A percentile compares a stretch with the other conserved stretches of the same genome.
These are phyloP conservation scores for Rhizopus sp. DNA, from an alignment of 371 early-diverging fungal species.

Conservation along the genomic window DNA sequence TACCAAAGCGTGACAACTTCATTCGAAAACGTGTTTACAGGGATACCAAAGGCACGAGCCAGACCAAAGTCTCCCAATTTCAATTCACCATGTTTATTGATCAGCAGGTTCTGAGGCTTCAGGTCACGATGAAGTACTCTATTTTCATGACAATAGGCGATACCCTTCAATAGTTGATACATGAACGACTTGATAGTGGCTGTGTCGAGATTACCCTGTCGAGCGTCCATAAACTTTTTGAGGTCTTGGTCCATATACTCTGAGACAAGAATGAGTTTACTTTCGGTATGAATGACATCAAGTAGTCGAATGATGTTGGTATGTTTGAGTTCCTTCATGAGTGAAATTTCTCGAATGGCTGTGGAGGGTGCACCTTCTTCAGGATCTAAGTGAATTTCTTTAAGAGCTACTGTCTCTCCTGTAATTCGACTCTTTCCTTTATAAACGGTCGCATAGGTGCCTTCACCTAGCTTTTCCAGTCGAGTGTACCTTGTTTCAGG, in stretches of 20 bases:
- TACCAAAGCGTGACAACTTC: conserved; percentile 99
- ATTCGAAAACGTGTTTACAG: conserved; percentile 95
- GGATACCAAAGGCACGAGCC: conserved; percentile 95
- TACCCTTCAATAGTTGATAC: conserved; percentile 87
- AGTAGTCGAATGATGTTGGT: conserved; percentile 89
- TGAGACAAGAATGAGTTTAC: conserved; percentile 97
- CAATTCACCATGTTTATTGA: conserved; percentile 83
- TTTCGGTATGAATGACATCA: conserved; percentile 98
- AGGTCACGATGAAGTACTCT: conserved; percentile 97
- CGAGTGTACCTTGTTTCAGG: conserved; percentile 70
- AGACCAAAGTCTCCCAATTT: conserved; percentile 96
- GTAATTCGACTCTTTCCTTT: conserved; percentile 91
- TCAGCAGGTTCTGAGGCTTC: conserved; percentile 95
- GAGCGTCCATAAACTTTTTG: conserved; percentile 92
- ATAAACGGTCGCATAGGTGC: conserved; percentile 99
- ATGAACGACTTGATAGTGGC: conserved; percentile 79
- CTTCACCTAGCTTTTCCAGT: conserved; percentile 96
- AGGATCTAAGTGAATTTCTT: conserved; percentile 92
- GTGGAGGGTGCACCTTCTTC: conserved; percentile 97
- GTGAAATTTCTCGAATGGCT: conserved; percentile 95
- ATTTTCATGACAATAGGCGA: conserved; percentile 95
- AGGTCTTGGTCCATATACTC: conserved; percentile 99
- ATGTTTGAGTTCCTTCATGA: conserved; percentile 94
- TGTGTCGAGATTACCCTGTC: conserved; percentile 71
- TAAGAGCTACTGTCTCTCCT: conserved; percentile 95